Percentiles rank a stretch among this genome's conserved stretches.
These are phyloP conservation scores for Lanmaoa rubissima DNA, from an alignment of 768 basidiomycete species.

Conservation along the genomic window DNA sequence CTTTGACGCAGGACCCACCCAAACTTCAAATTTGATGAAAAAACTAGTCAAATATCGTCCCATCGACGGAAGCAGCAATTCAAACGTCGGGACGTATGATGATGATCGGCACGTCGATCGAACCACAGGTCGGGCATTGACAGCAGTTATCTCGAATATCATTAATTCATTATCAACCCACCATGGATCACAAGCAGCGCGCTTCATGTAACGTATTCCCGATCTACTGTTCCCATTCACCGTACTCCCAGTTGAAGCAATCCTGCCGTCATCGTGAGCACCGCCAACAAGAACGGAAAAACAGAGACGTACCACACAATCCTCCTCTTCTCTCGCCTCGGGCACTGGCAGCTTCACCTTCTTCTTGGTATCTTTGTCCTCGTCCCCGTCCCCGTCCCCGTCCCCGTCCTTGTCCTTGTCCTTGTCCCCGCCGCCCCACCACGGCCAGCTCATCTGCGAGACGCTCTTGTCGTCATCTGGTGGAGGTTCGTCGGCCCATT, in stretches of 20 bases:
- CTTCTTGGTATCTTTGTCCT: conserved; percentile 21
- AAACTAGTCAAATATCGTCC: too few species aligned
- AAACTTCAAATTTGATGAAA: too few species aligned
- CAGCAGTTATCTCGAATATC: neutral
- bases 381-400: conserved; percentile 32
- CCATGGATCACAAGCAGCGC: neutral
- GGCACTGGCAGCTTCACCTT: conserved; percentile 42
- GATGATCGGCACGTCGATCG: neutral
- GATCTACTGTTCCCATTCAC: conserved; percentile 32
- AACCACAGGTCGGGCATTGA: neutral
- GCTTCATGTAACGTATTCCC: neutral
- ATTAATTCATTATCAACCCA: neutral
- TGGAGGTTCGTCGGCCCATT: conserved; percentile 42
- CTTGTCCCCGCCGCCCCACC: conserved; percentile 35
- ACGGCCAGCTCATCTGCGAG: conserved; percentile 18
- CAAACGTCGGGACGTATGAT: neutral
- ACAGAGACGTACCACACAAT: conserved; percentile 56
- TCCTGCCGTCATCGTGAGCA: conserved; percentile 42
- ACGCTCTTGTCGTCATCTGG: conserved; percentile 1
- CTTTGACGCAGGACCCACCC: too few species aligned
- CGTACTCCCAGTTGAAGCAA: conserved; percentile 73
- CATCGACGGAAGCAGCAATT: neutral
- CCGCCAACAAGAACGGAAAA: neutral
- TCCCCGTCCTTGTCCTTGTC: conserved; percentile 29
- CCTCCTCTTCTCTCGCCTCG: conserved; percentile 48